Percentiles rank a stretch among this genome's conserved stretches.
phyloP scores from a whole-genome alignment of 257 asterid species.

The Marsdenia floribunda region DNA sequence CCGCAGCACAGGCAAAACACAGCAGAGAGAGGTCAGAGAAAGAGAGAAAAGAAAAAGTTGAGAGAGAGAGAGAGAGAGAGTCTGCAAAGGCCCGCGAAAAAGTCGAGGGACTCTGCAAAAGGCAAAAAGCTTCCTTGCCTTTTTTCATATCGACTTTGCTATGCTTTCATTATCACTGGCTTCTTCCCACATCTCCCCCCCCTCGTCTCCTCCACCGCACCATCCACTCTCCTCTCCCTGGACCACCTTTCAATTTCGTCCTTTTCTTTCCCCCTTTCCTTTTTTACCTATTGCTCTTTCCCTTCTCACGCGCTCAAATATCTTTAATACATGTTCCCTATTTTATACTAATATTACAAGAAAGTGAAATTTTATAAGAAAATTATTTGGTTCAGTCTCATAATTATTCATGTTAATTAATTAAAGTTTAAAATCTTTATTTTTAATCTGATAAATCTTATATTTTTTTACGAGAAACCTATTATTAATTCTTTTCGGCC shows the following conservation, averaged over 20 bases:
- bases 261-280: background rate
- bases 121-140: conserved; percentile 39
- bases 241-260: background rate
- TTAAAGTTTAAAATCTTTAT: too few species aligned
- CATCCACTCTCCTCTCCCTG: background rate
- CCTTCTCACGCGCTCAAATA: background rate
- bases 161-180: conserved; percentile 15
- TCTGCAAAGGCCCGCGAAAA: conserved; percentile 75
- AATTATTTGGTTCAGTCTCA: too few species aligned
- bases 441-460: too few species aligned
- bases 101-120: conserved; percentile 81
- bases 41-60: conserved; percentile 9
- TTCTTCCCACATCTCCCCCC: too few species aligned
- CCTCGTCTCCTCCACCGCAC: background rate
- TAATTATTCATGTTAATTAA: too few species aligned
- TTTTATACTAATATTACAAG: too few species aligned
- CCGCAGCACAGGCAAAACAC: background rate
- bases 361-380: too few species aligned
- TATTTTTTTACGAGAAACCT: too few species aligned
- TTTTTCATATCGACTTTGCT: conserved; percentile 25
- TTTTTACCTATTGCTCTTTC: background rate
- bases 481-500: too few species aligned
- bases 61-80: conserved; percentile 2
- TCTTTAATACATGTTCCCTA: too few species aligned
- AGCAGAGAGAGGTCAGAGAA: background rate